Percentiles rank a stretch among this genome's conserved stretches.
Evolutionary conservation across 768 basidiomycete genomes (phyloP).

Genomic region (Boletus reticulatus): DNA sequence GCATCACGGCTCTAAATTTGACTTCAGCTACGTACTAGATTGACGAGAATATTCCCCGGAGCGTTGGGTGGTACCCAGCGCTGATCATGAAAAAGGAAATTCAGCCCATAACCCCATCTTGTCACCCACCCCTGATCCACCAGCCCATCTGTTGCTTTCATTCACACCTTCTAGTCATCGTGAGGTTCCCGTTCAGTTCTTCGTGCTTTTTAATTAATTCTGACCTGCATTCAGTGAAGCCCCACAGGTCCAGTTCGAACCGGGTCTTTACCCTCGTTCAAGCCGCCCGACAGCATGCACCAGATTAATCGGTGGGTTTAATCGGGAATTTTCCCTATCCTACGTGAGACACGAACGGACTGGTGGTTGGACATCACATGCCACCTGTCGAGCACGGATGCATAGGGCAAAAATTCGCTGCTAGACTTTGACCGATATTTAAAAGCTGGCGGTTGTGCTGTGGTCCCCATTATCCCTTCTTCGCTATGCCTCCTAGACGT

Average conservation of each 20-base stretch:
- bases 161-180: slow-evolving; percentile 32
- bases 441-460: slow-evolving; percentile 8
- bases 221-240: slow-evolving; percentile 14
- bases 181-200: slow-evolving; percentile 27
- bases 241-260: slow-evolving; percentile 8
- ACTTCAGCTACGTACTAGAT: slow-evolving; percentile 1
- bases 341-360: slow-evolving; percentile 9
- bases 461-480: slow-evolving; percentile 10
- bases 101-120: slow-evolving; percentile 2
- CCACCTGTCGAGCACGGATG: slow-evolving; percentile 10
- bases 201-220: slow-evolving; percentile 28
- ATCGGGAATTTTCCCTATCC: slow-evolving; percentile 6
- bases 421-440: slow-evolving; percentile 14
- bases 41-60: slow-evolving; percentile 8
- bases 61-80: slow-evolving; percentile 11
- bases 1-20: slow-evolving; percentile 6
- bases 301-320: slow-evolving; percentile 14
- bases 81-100: slow-evolving; percentile 32
- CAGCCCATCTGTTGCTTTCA: slow-evolving; percentile 23
- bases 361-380: not conserved
- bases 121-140: slow-evolving; percentile 30
- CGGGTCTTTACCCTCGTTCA: slow-evolving; percentile 14
- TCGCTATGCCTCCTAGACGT: slow-evolving; percentile 13
- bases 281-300: slow-evolving; percentile 6
- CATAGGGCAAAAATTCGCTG: slow-evolving; percentile 4